Conservation (phyloP, 2,329 filamentous ascomycete genomes). For the Chrysosporium queenslandicum region DNA sequence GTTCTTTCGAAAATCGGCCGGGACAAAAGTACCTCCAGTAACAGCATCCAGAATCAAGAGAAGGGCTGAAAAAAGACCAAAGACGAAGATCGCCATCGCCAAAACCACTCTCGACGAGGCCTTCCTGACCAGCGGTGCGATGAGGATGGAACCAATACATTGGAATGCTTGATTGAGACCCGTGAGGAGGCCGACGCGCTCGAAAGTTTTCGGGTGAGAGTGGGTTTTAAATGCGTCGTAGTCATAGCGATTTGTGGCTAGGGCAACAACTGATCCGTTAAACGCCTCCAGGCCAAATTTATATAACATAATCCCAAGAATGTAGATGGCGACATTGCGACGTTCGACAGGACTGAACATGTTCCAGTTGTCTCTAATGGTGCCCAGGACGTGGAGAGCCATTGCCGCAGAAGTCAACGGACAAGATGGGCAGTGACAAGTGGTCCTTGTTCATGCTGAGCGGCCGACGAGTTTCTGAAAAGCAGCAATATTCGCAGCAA, state of each 20-base stretch:
- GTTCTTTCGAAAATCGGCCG: constrained; percentile 19
- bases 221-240: constrained; percentile 31
- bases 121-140: constrained; percentile 42
- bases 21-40: constrained; percentile 40
- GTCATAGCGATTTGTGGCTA: constrained; percentile 44
- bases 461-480: background rate
- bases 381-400: constrained; percentile 5
- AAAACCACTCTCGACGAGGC: constrained; percentile 42
- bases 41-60: constrained; percentile 42
- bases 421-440: background rate
- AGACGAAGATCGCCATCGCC: constrained; percentile 36
- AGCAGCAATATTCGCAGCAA: background rate
- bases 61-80: constrained; percentile 40
- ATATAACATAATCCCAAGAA: constrained; percentile 44
- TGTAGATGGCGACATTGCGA: constrained; percentile 40
- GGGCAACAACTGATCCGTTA: constrained; percentile 42
- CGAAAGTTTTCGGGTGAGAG: constrained; percentile 35
- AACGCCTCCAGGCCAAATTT: constrained; percentile 45
- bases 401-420: constrained; percentile 7
- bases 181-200: constrained; percentile 39
- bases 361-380: constrained; percentile 19
- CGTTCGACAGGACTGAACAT: constrained; percentile 35
- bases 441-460: constrained; percentile 6
- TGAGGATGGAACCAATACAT: constrained; percentile 43
- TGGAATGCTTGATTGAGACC: constrained; percentile 45